Conservation (phyloP, 257 asterid species). For the Scutellaria galericulata region DNA sequence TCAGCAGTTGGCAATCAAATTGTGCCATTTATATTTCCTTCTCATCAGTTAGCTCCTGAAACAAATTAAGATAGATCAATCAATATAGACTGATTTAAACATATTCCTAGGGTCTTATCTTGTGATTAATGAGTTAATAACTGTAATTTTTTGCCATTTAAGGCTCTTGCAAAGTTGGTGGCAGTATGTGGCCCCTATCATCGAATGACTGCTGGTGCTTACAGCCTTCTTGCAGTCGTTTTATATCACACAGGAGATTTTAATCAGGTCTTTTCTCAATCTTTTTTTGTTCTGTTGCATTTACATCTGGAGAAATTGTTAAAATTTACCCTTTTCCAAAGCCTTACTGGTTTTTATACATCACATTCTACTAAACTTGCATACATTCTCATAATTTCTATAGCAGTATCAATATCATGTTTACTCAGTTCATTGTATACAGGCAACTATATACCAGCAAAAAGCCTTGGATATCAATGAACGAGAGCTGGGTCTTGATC, state of each 20-base stretch:
- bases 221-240: constrained; percentile 97
- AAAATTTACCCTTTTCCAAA: background rate
- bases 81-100: constrained; percentile 12
- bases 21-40: constrained; percentile 5
- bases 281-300: constrained; percentile 27
- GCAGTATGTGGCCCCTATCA: constrained; percentile 96
- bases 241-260: constrained; percentile 95
- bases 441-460: constrained; percentile 97
- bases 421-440: constrained; percentile 41
- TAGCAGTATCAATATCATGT: constrained; percentile 30
- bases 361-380: constrained; percentile 24
- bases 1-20: constrained; percentile 2
- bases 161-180: constrained; percentile 95
- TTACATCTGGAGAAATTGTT: constrained; percentile 20
- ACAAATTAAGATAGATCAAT: constrained; percentile 12
- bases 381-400: constrained; percentile 18
- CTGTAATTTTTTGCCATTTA: constrained; percentile 29
- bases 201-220: constrained; percentile 96
- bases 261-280: constrained; percentile 70
- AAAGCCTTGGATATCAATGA: constrained; percentile 94
- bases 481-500: constrained; percentile 91
- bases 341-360: constrained; percentile 14
- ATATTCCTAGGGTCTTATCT: background rate
- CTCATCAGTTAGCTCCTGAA: constrained; percentile 20
- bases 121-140: constrained; percentile 24